Percentiles rank a stretch among this genome's conserved stretches.
Conservation (phyloP, 768 basidiomycete genomes). For the Hygrocybe coccinea region DNA sequence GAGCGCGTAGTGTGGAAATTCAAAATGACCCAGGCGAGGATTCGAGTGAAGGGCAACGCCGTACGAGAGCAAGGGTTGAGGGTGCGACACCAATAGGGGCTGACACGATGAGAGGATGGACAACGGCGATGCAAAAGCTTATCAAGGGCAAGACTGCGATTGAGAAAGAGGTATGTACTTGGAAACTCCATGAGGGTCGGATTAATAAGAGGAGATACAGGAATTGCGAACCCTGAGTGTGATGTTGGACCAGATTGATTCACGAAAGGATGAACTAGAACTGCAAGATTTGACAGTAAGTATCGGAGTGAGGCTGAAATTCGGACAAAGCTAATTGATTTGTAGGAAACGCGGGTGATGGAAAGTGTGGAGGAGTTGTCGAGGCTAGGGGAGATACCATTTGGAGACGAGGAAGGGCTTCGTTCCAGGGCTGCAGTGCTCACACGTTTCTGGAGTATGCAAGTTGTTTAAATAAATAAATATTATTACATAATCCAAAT, state of each 20-base stretch:
- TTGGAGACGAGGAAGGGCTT: constrained; percentile 9
- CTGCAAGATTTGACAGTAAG: background rate
- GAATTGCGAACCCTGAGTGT: background rate
- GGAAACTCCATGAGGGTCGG: background rate
- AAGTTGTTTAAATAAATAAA: background rate
- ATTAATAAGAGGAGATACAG: background rate
- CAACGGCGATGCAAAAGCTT: constrained; percentile 9
- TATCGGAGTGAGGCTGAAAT: background rate
- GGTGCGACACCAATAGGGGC: background rate
- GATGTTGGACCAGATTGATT: constrained; percentile 8
- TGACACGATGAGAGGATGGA: constrained; percentile 4
- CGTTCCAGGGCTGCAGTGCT: background rate
- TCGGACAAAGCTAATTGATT: too few species aligned
- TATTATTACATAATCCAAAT: background rate
- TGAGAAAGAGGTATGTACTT: constrained; percentile 8
- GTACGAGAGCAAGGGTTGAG: background rate
- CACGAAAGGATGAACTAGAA: constrained; percentile 2
- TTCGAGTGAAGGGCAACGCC: background rate
- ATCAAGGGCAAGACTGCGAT: constrained; percentile 14
- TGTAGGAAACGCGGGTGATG: background rate
- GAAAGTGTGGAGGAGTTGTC: constrained; percentile 10
- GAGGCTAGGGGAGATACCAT: constrained; percentile 12
- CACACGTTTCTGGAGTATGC: constrained; percentile 2
- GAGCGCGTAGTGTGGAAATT: background rate
- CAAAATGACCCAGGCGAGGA: background rate